Evolutionary conservation across 2,329 filamentous ascomycete species (phyloP), one percentile per base, ranked within the genome.

Genomic region (Fusarium nelsonii): DNA sequence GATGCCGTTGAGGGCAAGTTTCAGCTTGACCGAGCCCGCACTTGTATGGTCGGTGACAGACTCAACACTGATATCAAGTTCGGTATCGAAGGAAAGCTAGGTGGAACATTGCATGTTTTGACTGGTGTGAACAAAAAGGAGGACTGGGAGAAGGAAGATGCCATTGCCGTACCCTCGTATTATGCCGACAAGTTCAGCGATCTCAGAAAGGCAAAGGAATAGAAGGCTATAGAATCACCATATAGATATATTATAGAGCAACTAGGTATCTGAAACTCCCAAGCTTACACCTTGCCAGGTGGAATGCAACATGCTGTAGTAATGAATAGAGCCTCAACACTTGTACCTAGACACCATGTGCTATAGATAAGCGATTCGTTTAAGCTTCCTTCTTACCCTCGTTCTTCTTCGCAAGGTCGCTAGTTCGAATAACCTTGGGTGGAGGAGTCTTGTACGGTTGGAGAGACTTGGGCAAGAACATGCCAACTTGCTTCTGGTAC

Each of bases 1-100:
- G 95, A 98, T 79, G 94, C 96, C 4, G 92, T 99, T 59, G 95
- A 98, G 83, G 95, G 95, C 61, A 97, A 97, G 80, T 97, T 98
- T 79, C 86, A 92, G 71, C 91, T 99, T 55, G 90, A 98, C 78
- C 88, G 94, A 37, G 88, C 85, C 63, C 89, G 89, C 72, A 92
- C 96, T 1, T 98, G 96, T 81, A 99, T 99, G 96, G 88, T 99
- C 43, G 96, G 96, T 8, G 96, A 99, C 79, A 87, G 96, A 32
- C 83, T 97, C 68, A 92, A 98, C 78, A 99, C 96, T 0, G 96
- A 99, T 80, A 98, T 99, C 78, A 90, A 92, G 78, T 99, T 99
- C 78, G 96, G 96, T 5, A 87, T 97, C 68, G 91, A 98, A 77
- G 95, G 95, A 0, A 91, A 91, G 69, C 85, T 99, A 30, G 96